These are phyloP conservation scores for Parachaetomium inaequale DNA, from an alignment of 495 filamentous ascomycete species.

Conservation along the genomic window DNA sequence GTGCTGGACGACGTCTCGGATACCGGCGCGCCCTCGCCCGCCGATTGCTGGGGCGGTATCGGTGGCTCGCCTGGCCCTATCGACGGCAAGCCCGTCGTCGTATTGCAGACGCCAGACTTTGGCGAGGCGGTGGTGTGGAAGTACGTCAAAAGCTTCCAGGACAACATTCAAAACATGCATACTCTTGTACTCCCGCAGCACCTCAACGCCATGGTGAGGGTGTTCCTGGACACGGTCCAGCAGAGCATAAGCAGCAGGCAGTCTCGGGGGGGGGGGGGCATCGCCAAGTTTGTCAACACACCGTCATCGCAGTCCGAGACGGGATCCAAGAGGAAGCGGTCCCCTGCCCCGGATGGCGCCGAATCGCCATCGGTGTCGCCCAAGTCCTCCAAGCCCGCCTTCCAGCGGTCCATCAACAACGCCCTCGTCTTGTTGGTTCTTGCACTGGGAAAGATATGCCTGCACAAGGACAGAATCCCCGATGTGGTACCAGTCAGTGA, in stretches of 20 bases:
- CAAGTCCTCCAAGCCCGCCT: conserved; percentile 40
- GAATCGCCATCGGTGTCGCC: conserved; percentile 33
- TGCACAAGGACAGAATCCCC: conserved; percentile 57
- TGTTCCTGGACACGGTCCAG: conserved; percentile 46
- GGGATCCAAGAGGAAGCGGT: conserved; percentile 59
- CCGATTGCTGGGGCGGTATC: conserved; percentile 48
- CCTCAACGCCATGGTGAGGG: conserved; percentile 48
- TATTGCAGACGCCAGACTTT: conserved; percentile 55
- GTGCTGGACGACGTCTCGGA: conserved; percentile 44
- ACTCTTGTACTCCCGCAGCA: conserved; percentile 65
- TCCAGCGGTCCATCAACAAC: conserved; percentile 60
- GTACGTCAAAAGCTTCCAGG: conserved; percentile 67
- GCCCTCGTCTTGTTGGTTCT: conserved; percentile 78
- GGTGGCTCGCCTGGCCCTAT: conserved; percentile 41
- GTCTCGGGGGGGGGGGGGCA: conserved; percentile 11
- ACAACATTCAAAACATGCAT: conserved; percentile 83
- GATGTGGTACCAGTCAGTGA: conserved; percentile 54
- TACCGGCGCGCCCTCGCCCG: conserved; percentile 46
- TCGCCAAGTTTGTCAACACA: conserved; percentile 30
- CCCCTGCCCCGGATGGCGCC: conserved; percentile 36
- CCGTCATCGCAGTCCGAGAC: conserved; percentile 33
- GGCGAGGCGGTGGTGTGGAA: conserved; percentile 56
- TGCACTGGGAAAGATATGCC: conserved; percentile 80
- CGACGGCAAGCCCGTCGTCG: conserved; percentile 49
- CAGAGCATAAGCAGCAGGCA: conserved; percentile 26